Evolutionary conservation across 208 protist genomes (phyloP).

Genomic region (Leishmania guyanensis): DNA sequence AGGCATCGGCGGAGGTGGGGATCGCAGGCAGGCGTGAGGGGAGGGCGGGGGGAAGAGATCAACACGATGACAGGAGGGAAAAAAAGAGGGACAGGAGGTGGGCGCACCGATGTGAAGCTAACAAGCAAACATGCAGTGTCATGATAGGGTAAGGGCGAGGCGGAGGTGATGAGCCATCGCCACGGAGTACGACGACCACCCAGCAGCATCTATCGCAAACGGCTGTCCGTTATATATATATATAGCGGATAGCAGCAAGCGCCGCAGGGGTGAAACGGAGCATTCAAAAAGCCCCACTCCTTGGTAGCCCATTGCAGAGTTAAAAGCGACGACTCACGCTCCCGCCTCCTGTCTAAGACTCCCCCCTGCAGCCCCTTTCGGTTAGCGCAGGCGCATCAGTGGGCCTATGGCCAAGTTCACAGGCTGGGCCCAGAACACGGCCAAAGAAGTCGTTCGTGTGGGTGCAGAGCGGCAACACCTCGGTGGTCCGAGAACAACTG

Average conservation of each 20-base stretch:
- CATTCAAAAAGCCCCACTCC: no score
- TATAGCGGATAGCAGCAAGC: background rate
- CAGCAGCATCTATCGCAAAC: background rate
- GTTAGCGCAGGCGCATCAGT: background rate
- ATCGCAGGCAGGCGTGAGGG: background rate
- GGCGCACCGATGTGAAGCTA: background rate
- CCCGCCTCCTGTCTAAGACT: background rate
- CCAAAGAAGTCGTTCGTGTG: background rate
- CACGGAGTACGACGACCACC: background rate
- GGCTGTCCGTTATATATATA: no score
- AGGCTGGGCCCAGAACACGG: no score
- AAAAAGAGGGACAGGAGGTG: background rate
- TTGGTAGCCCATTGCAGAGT: no score
- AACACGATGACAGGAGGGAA: background rate
- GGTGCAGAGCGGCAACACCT: background rate
- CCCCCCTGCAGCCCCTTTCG: background rate
- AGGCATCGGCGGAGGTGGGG: no score
- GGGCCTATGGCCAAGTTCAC: background rate
- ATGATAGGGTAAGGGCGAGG: background rate
- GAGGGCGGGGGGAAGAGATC: background rate
- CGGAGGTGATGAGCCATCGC: background rate
- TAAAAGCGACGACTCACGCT: background rate
- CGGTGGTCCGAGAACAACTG: background rate
- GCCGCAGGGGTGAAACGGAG: background rate
- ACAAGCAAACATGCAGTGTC: background rate